Evolutionary conservation across 73 alveolate species (phyloP).

Genomic region (Paramecium sexaurelia): DNA sequence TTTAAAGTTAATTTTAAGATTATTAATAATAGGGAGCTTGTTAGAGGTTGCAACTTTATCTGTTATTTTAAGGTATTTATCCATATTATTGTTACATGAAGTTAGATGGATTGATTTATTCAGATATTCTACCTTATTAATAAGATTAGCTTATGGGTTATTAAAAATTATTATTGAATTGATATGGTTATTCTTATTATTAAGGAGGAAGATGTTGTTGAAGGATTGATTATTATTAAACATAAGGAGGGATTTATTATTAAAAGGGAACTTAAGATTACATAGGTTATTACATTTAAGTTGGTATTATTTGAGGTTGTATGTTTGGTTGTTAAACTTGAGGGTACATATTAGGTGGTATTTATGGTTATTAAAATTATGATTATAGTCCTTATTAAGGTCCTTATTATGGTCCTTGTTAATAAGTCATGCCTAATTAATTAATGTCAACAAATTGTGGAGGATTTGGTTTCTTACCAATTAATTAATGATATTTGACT

Average conservation of each 20-base stretch:
- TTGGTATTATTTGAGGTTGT: not conserved
- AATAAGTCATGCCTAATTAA: not conserved
- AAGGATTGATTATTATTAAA: not conserved
- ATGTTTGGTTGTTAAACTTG: not conserved
- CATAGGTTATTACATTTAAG: not conserved
- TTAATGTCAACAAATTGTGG: conserved; percentile 21
- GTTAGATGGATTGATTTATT: not conserved
- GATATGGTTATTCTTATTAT: not conserved
- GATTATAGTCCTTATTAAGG: not conserved
- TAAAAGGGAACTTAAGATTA: not conserved
- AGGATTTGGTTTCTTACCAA: conserved; percentile 8
- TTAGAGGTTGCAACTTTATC: not conserved
- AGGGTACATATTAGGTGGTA: not conserved
- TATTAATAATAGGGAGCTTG: not conserved
- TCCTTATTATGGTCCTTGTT: not conserved
- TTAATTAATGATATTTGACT: conserved; percentile 71
- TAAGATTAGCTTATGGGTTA: not conserved
- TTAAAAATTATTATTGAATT: not conserved
- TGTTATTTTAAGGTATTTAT: not conserved
- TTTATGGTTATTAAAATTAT: not conserved
- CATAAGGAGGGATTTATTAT: not conserved
- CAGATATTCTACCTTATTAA: not conserved
- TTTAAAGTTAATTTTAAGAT: not conserved
- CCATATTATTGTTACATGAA: not conserved
- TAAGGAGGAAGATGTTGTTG: not conserved